Evolutionary conservation across 192 early-diverging fungal genomes (phyloP), one percentile per base, ranked within the genome.

Genomic region (Funneliformis mosseae): DNA sequence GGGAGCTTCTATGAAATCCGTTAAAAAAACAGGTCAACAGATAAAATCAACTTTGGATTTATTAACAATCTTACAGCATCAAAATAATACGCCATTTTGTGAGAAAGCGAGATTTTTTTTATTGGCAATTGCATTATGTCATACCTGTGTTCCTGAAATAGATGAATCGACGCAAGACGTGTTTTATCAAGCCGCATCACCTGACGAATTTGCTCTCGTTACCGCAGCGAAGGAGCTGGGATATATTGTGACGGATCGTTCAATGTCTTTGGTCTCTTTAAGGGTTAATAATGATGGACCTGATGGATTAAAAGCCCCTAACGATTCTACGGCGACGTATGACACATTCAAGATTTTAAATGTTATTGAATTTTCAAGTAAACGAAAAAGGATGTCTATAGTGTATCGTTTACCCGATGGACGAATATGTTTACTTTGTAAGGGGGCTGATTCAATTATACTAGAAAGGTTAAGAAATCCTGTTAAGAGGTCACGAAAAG

Each of bases 401-500:
- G 87, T 98, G 43, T 88, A 93, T 72, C 86, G 90, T 39, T 89
- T 90, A 74, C 90, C 93, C 6, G 90, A 94, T 76, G 93, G 92
- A 10, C 88, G 87, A 27, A 95, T 96, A 68, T 88, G 91, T 12
- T 83, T 98, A 64, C 91, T 94, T 82, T 94, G 92, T 84, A 97
- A 98, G 88, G 97, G 97, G 38, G 96, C 96, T 2, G 96, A 97
- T 83, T 95, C 95, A 8, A 92, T 95, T 27, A 89, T 97, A 71
- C 84, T 95, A 73, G 93, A 91, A 70, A 87, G 93, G 3, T 84
- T 93, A 21, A 79, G 79, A 41, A 79, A 81, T 55, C 81, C 81
- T 28, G 74, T 81, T 25, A 73, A 74, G 0, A 85, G 81, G 71
- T 76, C 76, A 74, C 21, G 46, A 50, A 59, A 46, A 45, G 76